Evolutionary conservation across 495 filamentous ascomycete genomes (phyloP), one percentile per base, ranked within the genome.

Genomic region (Pseudevernia furfuracea): DNA sequence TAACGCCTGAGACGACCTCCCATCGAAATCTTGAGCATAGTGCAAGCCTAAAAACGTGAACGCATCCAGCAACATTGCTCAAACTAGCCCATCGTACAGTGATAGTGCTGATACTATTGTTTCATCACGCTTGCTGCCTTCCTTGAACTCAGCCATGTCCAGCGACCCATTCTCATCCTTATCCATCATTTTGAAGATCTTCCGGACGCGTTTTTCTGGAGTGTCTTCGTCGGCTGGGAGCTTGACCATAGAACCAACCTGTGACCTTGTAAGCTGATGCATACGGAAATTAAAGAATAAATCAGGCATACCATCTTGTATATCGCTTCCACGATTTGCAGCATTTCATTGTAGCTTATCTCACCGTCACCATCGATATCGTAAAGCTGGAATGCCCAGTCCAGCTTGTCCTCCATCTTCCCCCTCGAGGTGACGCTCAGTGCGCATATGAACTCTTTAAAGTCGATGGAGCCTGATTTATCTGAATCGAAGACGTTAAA

Each of bases 171-270:
- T 97, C 80, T 98, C 92, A 73, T 98, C 94, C 80, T 98, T 98
- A 79, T 98, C 94, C 94, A 98, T 98, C 94, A 97, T 97, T 70
- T 89, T 85, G 80, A 98, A 98, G 75, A 98, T 98, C 80, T 98
- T 98, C 72, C 81, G 85, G 36, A 98, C 94, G 57, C 95, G 90
- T 81, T 98, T 98, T 79, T 98, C 92, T 28, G 94, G 94, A 61
- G 94, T 98, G 77, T 97, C 93, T 78, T 98, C 94, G 76, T 98
- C 94, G 74, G 96, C 90, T 46, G 95, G 95, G 36, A 98, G 83
- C 76, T 97, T 97, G 72, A 97, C 94, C 94, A 98, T 98, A 15
- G 92, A 96, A 64, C 94, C 94, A 68, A 97, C 92, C 92, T 97
- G 65, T 28, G 70, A 36, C 37, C 36, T 17, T 11, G 25, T 44